phyloP scores from a whole-genome alignment of 169 alveolate species.

The Ichthyophthirius multifiliis region DNA sequence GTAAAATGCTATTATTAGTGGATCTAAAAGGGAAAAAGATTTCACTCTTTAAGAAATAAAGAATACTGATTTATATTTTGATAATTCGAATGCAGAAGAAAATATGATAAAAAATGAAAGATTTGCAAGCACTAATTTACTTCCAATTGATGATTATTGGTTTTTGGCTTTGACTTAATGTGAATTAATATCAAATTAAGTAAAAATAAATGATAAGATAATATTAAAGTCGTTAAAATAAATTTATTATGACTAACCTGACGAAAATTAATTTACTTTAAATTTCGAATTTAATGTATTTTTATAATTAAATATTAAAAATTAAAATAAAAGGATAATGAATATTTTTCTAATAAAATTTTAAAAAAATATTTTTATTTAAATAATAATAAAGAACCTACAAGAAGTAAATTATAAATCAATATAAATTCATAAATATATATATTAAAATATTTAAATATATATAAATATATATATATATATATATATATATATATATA shows the following conservation, averaged over 20 bases:
- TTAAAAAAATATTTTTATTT: slow-evolving; percentile 41
- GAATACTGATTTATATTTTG: not conserved
- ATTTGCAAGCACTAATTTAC: not conserved
- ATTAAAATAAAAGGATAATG: slow-evolving; percentile 30
- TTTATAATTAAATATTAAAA: not conserved
- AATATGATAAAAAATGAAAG: not conserved
- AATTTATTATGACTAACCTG: slow-evolving; percentile 15
- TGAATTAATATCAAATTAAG: not conserved
- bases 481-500: too few relatives aligned
- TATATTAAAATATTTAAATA: not conserved
- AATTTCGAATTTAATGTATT: slow-evolving; percentile 34
- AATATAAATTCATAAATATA: not conserved
- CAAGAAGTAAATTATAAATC: not conserved
- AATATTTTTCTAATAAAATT: slow-evolving; percentile 38
- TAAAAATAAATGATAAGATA: slow-evolving; percentile 41
- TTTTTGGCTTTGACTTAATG: slow-evolving; percentile 9
- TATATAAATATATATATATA: not conserved
- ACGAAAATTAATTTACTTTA: slow-evolving; percentile 30
- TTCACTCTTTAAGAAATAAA: not conserved
- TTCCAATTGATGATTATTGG: slow-evolving; percentile 17
- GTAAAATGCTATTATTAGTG: not conserved
- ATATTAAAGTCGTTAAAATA: slow-evolving; percentile 37
- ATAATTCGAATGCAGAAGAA: not conserved
- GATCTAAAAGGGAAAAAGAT: not conserved
- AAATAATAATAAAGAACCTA: slow-evolving; percentile 20